Percentiles rank a stretch among this genome's conserved stretches.
These are phyloP conservation scores for Fusarium praegraminearum DNA, from an alignment of 2,329 filamentous ascomycete species.

Conservation along the genomic window DNA sequence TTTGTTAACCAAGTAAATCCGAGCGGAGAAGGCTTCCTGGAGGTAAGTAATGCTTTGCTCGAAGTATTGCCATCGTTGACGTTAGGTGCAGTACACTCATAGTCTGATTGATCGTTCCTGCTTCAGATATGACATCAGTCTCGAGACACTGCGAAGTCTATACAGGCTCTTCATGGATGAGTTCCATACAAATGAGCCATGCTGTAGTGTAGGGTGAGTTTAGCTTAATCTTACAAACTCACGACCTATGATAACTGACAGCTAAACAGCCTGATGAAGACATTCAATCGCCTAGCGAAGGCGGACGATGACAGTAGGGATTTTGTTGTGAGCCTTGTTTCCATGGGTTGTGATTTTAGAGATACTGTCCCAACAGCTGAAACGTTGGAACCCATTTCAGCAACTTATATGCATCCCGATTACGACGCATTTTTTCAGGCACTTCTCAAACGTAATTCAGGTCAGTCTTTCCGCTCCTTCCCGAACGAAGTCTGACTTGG, in stretches of 20 bases:
- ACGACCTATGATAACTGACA: not conserved
- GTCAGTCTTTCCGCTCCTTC: not conserved
- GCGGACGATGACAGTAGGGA: not conserved
- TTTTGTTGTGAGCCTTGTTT: not conserved
- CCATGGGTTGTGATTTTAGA: not conserved
- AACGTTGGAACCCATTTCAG: no score
- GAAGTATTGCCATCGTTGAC: not conserved
- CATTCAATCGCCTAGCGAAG: no score
- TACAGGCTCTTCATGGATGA: not conserved
- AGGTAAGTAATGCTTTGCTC: not conserved
- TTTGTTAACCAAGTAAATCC: slow-evolving; percentile 9
- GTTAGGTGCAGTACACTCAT: not conserved
- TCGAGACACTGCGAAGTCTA: not conserved
- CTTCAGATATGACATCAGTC: no score
- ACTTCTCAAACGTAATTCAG: not conserved
- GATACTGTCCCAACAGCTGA: not conserved
- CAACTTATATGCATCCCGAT: no score
- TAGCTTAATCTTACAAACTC: not conserved
- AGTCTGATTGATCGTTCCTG: no score
- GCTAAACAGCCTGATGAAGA: not conserved
- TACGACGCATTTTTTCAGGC: not conserved
- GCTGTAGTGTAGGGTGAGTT: not conserved
- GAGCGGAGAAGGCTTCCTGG: not conserved
- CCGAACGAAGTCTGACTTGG: not conserved
- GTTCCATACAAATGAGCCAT: not conserved